Conservation (phyloP, 192 early-diverging fungal species). For the Jimgerdemannia lactiflua region DNA sequence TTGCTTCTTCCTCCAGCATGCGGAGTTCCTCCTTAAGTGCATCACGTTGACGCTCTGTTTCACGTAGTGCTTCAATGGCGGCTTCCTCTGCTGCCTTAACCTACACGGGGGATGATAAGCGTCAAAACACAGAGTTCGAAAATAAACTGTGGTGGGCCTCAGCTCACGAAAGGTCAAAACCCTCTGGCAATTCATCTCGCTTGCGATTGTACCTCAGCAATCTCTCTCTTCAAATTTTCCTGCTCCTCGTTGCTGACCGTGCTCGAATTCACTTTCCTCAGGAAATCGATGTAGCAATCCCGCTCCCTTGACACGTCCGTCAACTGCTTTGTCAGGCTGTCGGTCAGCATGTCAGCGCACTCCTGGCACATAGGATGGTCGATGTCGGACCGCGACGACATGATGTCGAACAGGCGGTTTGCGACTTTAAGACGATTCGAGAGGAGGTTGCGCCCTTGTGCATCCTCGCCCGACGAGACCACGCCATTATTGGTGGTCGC, state of each 20-base stretch:
- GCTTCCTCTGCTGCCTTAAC: conserved; percentile 34
- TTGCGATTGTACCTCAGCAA: conserved; percentile 24
- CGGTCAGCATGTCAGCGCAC: conserved; percentile 79
- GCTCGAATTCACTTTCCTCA: conserved; percentile 56
- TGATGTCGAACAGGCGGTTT: conserved; percentile 72
- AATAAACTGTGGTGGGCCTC: too few species aligned
- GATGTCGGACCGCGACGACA: conserved; percentile 70
- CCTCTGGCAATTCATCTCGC: too few species aligned
- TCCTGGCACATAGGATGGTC: conserved; percentile 89
- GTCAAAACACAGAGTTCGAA: not conserved
- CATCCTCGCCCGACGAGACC: conserved; percentile 4
- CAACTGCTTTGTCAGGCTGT: conserved; percentile 66
- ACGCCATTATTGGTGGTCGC: not conserved
- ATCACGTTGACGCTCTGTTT: conserved; percentile 45
- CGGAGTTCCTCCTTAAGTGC: conserved; percentile 41
- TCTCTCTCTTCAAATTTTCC: conserved; percentile 49
- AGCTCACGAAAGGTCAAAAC: too few species aligned
- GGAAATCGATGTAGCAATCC: conserved; percentile 74
- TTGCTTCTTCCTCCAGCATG: conserved; percentile 49
- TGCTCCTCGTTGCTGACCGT: conserved; percentile 45
- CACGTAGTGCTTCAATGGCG: conserved; percentile 43
- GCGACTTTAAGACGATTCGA: conserved; percentile 58
- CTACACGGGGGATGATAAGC: not conserved
- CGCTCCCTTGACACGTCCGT: conserved; percentile 67
- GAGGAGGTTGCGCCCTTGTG: conserved; percentile 26